These are phyloP conservation scores for Withania somnifera DNA, from an alignment of 305 asterid genomes.

Conservation along the genomic window DNA sequence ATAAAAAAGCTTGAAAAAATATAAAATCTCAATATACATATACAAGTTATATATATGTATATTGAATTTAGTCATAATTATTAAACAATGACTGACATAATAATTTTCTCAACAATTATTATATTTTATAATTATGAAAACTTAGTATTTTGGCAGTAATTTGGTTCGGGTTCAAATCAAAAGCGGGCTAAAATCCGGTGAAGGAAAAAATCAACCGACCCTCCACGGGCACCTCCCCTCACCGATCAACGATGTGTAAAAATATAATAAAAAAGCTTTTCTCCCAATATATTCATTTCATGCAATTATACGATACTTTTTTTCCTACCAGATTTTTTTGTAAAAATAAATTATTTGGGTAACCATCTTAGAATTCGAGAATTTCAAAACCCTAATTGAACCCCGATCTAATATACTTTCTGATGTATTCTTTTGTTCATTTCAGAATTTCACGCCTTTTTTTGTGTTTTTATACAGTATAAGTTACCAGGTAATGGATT, in stretches of 20 bases:
- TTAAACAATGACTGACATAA: no score
- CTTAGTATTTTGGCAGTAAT: not conserved
- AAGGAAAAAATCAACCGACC: constrained; percentile 21
- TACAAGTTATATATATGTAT: no score
- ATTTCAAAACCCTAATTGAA: constrained; percentile 67
- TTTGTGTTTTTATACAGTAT: constrained; percentile 18
- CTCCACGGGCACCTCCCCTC: not conserved
- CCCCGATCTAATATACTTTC: constrained; percentile 25
- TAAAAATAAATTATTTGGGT: not conserved
- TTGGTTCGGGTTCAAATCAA: not conserved
- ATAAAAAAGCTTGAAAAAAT: no score
- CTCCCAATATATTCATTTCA: constrained; percentile 5
- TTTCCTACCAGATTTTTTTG: not conserved
- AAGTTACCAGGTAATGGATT: constrained; percentile 18
- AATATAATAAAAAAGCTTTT: no score
- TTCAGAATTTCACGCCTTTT: constrained; percentile 34
- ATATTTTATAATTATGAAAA: no score
- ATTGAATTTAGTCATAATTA: no score
- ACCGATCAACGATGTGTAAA: constrained; percentile 27
- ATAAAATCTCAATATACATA: no score
- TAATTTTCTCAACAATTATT: no score
- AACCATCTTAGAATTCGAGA: constrained; percentile 1
- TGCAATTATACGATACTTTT: not conserved
- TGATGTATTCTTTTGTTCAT: constrained; percentile 24
- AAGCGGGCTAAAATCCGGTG: not conserved